phyloP scores from a whole-genome alignment of 768 basidiomycete species.

The Glaciozyma martinii region DNA sequence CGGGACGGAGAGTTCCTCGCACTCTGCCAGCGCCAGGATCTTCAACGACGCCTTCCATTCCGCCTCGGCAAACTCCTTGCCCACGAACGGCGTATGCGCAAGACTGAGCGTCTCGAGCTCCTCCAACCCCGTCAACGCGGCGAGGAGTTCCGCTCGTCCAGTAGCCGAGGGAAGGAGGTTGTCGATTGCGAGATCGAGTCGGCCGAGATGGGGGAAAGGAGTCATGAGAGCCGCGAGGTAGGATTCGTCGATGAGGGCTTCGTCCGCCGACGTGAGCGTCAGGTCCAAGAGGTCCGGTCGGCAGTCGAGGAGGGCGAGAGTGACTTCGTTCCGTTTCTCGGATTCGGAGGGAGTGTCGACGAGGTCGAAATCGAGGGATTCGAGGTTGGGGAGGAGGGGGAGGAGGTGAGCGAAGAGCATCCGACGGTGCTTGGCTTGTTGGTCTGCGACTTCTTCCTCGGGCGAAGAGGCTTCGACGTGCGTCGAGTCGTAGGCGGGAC shows the following conservation, averaged over 20 bases:
- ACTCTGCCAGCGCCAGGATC: slow-evolving; percentile 5
- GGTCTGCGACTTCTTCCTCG: not conserved
- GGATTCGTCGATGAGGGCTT: not conserved
- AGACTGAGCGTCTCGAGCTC: slow-evolving; percentile 9
- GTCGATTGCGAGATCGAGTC: slow-evolving; percentile 2
- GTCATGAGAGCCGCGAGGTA: not conserved
- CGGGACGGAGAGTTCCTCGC: not conserved
- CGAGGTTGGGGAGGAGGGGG: not conserved
- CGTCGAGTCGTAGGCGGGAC: not conserved
- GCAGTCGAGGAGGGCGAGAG: not conserved
- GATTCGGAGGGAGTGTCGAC: not conserved
- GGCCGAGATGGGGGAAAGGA: not conserved
- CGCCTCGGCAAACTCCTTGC: not conserved
- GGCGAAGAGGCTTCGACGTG: not conserved
- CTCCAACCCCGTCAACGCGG: not conserved
- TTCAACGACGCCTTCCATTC: not conserved
- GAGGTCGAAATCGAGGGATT: not conserved
- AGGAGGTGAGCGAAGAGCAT: not conserved
- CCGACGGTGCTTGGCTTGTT: not conserved
- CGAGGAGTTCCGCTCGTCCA: not conserved
- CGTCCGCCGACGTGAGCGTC: not conserved
- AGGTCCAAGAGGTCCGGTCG: not conserved
- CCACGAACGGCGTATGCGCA: not conserved
- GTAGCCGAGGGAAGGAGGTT: not conserved
- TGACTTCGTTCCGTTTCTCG: not conserved